A percentile compares a stretch with the other conserved stretches of the same genome.
These are phyloP conservation scores for Violaceomyces palustris DNA, from an alignment of 1,284 basidiomycete genomes.

Conservation along the genomic window DNA sequence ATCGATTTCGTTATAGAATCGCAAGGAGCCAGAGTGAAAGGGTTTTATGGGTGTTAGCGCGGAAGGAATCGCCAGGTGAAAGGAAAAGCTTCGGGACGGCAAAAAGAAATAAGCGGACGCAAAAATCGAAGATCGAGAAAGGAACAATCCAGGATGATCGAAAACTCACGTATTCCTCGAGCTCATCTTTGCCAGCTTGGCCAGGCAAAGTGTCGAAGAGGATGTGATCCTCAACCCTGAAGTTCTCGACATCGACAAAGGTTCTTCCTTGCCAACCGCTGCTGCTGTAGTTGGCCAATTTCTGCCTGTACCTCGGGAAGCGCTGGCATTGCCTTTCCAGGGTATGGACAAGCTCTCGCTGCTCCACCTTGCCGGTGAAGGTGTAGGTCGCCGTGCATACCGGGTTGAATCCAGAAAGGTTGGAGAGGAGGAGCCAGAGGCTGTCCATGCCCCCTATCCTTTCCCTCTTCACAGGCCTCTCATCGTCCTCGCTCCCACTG, in stretches of 20 bases:
- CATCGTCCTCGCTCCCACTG: too few relatives aligned
- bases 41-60: too few relatives aligned
- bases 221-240: slow-evolving; percentile 25
- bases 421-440: slow-evolving; percentile 38
- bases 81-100: too few relatives aligned
- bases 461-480: too few relatives aligned
- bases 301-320: slow-evolving; percentile 46
- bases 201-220: slow-evolving; percentile 16
- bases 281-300: slow-evolving; percentile 26
- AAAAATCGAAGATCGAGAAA: too few relatives aligned
- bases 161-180: slow-evolving; percentile 27
- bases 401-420: slow-evolving; percentile 39
- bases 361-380: slow-evolving; percentile 23
- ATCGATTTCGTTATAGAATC: too few relatives aligned
- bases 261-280: slow-evolving; percentile 35
- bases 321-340: slow-evolving; percentile 18
- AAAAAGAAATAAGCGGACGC: too few relatives aligned
- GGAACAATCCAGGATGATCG: too few relatives aligned
- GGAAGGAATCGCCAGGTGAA: too few relatives aligned
- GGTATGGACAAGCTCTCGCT: slow-evolving; percentile 16
- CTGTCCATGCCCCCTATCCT: slow-evolving; percentile 34
- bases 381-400: slow-evolving; percentile 43
- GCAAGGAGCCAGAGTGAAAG: too few relatives aligned
- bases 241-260: slow-evolving; percentile 35
- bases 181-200: slow-evolving; percentile 33